These are phyloP conservation scores for Cercis canadensis DNA, from an alignment of 306 rosid genomes.

Conservation along the genomic window DNA sequence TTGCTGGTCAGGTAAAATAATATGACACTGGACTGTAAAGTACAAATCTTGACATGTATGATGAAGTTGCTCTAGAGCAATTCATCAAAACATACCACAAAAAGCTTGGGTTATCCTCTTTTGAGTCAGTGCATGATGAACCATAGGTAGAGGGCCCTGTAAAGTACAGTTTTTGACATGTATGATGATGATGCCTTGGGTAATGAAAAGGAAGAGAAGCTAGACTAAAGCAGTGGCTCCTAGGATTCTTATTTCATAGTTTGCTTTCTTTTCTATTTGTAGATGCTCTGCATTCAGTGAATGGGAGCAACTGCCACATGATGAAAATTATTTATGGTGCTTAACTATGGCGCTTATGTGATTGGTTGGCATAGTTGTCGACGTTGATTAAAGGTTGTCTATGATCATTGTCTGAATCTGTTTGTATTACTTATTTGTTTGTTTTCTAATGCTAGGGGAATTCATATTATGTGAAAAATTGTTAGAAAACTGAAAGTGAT, in stretches of 20 bases:
- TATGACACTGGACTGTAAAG: constrained; percentile 23
- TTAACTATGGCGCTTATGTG: background rate
- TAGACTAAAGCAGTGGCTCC: background rate
- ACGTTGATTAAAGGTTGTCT: background rate
- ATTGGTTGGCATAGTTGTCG: background rate
- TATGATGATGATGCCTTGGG: background rate
- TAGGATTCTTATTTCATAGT: background rate
- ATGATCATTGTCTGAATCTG: background rate
- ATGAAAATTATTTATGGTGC: background rate
- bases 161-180: too few species aligned
- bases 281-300: background rate
- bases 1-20: constrained; percentile 87
- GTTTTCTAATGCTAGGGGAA: constrained; percentile 2
- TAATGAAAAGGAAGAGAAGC: background rate
- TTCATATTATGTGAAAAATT: constrained; percentile 19
- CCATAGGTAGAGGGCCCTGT: too few species aligned
- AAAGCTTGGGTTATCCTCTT: constrained; percentile 1
- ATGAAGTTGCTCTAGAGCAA: constrained; percentile 11
- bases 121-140: too few species aligned
- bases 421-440: background rate
- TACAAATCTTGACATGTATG: constrained; percentile 1
- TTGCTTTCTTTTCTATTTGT: background rate
- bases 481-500: background rate
- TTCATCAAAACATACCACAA: constrained; percentile 18
- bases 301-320: background rate